Percentiles rank a stretch among this genome's conserved stretches.
phyloP scores from a whole-genome alignment of 192 early-diverging fungal species.

The Podila horticola region DNA sequence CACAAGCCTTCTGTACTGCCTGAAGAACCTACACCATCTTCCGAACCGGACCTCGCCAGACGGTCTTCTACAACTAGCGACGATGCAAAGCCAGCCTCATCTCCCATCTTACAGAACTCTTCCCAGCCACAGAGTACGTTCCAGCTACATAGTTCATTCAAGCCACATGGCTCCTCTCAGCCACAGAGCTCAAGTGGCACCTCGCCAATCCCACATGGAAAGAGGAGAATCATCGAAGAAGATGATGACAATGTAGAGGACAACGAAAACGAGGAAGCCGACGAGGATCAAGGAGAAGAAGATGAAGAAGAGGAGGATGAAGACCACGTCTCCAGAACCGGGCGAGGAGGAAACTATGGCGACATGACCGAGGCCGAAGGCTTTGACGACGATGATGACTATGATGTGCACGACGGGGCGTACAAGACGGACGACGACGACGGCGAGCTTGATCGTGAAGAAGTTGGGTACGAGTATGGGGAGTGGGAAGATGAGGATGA shows the following conservation, averaged over 20 bases:
- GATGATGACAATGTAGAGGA: slow-evolving; percentile 25
- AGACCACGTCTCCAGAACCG: neutral
- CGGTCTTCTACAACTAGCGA: too few species aligned
- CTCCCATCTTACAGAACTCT: too few species aligned
- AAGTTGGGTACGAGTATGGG: slow-evolving; percentile 14
- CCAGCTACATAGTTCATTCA: too few species aligned
- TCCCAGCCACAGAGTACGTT: too few species aligned
- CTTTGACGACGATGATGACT: slow-evolving; percentile 30
- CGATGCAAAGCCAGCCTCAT: too few species aligned
- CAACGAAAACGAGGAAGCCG: slow-evolving; percentile 17
- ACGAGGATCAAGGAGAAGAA: slow-evolving; percentile 14
- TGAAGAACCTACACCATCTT: too few species aligned
- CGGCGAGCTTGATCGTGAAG: slow-evolving; percentile 6
- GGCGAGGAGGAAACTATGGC: slow-evolving; percentile 6
- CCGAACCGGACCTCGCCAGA: too few species aligned
- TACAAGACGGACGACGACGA: slow-evolving; percentile 40
- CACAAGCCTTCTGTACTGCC: too few species aligned
- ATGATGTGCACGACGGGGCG: slow-evolving; percentile 26
- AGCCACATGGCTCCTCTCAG: too few species aligned
- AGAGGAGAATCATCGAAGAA: neutral
- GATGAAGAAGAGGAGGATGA: slow-evolving; percentile 39
- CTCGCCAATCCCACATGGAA: neutral
- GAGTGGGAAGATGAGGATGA: slow-evolving; percentile 45
- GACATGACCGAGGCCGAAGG: slow-evolving; percentile 11
- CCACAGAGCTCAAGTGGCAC: neutral